Base-by-base conservation (phyloP, 2,329 filamentous ascomycete genomes). In the Botrytis pseudocinerea region DNA sequence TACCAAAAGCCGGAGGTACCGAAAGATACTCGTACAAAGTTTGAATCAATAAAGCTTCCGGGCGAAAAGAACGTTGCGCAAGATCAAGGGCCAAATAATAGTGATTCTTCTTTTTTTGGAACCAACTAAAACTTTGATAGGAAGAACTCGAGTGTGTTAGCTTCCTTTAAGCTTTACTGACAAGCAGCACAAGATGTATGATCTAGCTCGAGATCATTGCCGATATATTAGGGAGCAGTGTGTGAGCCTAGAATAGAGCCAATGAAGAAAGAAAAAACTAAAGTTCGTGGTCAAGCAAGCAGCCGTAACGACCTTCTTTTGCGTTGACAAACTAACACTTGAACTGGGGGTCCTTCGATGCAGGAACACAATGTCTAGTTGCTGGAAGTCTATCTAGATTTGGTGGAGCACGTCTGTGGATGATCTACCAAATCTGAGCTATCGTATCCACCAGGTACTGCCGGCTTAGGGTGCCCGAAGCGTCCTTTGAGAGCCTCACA, bases 101-200 rank as follows among this genome's bases (percentile, higher is more conserved):
- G 38, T 69, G 63, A 20, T 42, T 42, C 57, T 51, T 62, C 59
- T 62, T 20, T 46, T 48, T 48, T 48, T 25, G 48, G 42, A 63
- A 62, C 66, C 69, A 18, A 46, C 69, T 57, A 68, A 73, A 51
- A 73, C 44, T 68, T 71, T 66, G 73, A 42, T 59, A 54, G 72
- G 60, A 69, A 64, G 18, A 46, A 68, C 59, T 75, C 72, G 70
- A 75, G 72, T 73, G 72, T 70, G 25, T 72, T 75, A 74, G 73
- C 74, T 74, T 59, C 69, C 72, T 74, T 75, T 74, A 76, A 76
- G 71, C 73, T 76, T 76, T 74, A 72, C 73, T 75, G 71, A 76
- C 59, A 61, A 61, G 74, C 72, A 70, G 25, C 57, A 73, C 69
- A 74, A 74, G 69, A 76, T 74, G 16, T 59, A 22, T 54, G 59